Conservation (phyloP, 2,329 filamentous ascomycete species). For the Aspergillus hortae region DNA sequence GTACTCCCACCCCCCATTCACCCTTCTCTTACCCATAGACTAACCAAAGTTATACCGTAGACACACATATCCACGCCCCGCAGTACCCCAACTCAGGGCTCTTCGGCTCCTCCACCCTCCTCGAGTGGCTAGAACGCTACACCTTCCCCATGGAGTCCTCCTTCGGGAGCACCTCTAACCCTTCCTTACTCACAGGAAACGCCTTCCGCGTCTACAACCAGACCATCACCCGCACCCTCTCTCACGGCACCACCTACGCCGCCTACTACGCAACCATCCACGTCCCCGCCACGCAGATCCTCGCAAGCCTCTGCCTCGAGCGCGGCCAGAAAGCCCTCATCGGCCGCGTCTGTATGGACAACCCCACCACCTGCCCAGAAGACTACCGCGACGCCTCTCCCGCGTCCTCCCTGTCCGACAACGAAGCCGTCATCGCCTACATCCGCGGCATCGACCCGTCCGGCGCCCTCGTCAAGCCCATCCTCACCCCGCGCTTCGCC, state of each 20-base stretch:
- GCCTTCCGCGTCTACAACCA: constrained; percentile 64
- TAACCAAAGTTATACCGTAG: constrained; percentile 41
- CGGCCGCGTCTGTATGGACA: constrained; percentile 94
- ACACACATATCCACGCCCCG: constrained; percentile 91
- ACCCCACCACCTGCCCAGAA: constrained; percentile 59
- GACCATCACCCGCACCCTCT: constrained; percentile 74
- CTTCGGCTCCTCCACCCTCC: constrained; percentile 86
- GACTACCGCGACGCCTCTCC: constrained; percentile 75
- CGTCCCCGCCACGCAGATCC: constrained; percentile 82
- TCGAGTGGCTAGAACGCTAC: constrained; percentile 91
- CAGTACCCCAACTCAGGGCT: constrained; percentile 94
- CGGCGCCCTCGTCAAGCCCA: constrained; percentile 62
- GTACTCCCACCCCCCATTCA: constrained; percentile 19
- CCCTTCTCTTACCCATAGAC: neutral
- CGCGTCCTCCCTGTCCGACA: constrained; percentile 55
- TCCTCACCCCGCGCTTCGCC: constrained; percentile 70
- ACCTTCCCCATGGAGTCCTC: constrained; percentile 90
- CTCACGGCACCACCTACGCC: constrained; percentile 88
- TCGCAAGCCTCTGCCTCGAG: constrained; percentile 76
- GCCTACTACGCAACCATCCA: constrained; percentile 93
- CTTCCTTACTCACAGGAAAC: constrained; percentile 22
- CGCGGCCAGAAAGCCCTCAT: constrained; percentile 86
- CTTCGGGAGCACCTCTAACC: constrained; percentile 45
- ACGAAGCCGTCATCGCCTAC: constrained; percentile 60
- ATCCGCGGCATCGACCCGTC: constrained; percentile 66